Percentiles rank a stretch among this genome's conserved stretches.
Evolutionary conservation across 2,329 filamentous ascomycete genomes (phyloP).

Genomic region (Ophiostoma sp.): DNA sequence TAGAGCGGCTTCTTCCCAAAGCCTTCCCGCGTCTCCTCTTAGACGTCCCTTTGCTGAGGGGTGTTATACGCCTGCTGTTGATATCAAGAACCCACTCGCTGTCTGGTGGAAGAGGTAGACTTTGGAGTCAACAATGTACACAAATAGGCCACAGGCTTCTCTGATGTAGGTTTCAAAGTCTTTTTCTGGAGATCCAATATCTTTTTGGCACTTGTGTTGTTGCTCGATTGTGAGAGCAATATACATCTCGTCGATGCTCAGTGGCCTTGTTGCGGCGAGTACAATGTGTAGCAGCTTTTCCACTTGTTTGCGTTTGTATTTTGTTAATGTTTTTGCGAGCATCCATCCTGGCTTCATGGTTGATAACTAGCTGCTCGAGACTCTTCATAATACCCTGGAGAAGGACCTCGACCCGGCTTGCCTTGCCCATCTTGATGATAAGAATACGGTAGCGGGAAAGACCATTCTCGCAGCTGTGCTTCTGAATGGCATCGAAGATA

Average conservation of each 20-base stretch:
- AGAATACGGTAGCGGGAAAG: background rate
- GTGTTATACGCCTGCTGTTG: background rate
- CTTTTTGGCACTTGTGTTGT: background rate
- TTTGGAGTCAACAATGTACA: conserved; percentile 4
- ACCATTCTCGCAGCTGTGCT: background rate
- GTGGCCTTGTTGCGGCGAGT: background rate
- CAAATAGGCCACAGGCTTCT: background rate
- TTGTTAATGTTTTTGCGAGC: background rate
- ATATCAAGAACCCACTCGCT: background rate
- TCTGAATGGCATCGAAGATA: background rate
- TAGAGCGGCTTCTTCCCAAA: too few species aligned
- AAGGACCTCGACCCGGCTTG: background rate
- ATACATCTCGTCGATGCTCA: background rate
- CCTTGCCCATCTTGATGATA: conserved; percentile 2
- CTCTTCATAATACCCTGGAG: background rate
- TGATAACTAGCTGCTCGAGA: background rate
- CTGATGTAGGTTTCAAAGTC: background rate
- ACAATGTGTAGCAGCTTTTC: background rate
- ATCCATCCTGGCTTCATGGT: background rate
- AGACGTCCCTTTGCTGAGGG: too few species aligned
- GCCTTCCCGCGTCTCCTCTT: too few species aligned
- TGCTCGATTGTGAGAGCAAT: background rate
- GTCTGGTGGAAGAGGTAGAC: conserved; percentile 6
- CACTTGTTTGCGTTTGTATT: background rate
- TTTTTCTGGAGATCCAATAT: background rate